These are phyloP conservation scores for Protomyces macrosporus DNA, from an alignment of 1,139 yeast species.

Conservation along the genomic window DNA sequence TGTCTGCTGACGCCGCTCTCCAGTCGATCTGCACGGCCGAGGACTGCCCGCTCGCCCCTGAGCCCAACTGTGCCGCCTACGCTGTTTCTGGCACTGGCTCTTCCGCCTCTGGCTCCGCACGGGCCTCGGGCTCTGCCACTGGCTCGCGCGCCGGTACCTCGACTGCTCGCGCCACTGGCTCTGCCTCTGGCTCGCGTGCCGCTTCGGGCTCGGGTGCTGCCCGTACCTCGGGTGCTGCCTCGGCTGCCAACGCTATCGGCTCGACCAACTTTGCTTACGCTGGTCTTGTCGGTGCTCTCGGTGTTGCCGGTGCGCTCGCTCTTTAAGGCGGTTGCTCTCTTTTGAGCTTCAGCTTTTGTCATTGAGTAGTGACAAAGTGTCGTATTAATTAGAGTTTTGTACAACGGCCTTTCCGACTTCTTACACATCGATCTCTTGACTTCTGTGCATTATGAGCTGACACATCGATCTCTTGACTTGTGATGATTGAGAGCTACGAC, in stretches of 20 bases:
- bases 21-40: conserved; percentile 22
- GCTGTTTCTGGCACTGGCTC: not conserved
- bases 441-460: too few relatives aligned
- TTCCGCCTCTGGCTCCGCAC: conserved; percentile 15
- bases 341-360: too few relatives aligned
- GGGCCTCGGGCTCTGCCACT: conserved; percentile 13
- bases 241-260: not conserved
- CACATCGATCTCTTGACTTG: too few relatives aligned
- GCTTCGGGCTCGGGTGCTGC: not conserved
- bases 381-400: too few relatives aligned
- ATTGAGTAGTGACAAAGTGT: too few relatives aligned
- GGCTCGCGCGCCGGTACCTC: not conserved
- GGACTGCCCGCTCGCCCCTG: conserved; percentile 23
- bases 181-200: not conserved
- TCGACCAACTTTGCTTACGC: not conserved
- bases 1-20: conserved; percentile 10
- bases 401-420: too few relatives aligned
- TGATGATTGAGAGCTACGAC: too few relatives aligned
- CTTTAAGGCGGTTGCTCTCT: not conserved
- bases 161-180: not conserved
- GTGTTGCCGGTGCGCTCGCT: not conserved
- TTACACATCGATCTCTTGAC: too few relatives aligned
- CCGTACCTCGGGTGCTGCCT: not conserved
- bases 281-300: not conserved
- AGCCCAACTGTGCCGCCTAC: conserved; percentile 16